phyloP scores from a whole-genome alignment of 2,329 filamentous ascomycete species.

The Claviceps fusiformis region DNA sequence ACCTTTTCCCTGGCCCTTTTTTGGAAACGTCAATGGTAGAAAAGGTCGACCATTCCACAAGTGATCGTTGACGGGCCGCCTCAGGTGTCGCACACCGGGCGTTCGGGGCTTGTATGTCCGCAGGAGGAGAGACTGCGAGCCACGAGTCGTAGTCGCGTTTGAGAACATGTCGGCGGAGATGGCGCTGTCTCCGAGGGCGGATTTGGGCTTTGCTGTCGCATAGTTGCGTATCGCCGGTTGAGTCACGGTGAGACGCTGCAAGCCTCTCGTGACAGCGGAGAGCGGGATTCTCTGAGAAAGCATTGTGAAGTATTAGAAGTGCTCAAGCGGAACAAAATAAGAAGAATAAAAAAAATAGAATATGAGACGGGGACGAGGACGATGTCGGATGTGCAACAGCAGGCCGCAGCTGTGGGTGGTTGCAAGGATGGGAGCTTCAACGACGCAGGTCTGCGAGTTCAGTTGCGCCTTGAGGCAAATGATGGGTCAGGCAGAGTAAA shows the following conservation, averaged over 20 bases:
- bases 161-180: slow-evolving; percentile 11
- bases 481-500: neutral
- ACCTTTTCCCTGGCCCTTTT: slow-evolving; percentile 86
- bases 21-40: slow-evolving; percentile 72
- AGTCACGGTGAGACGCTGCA: slow-evolving; percentile 16
- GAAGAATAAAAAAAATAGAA: neutral
- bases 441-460: neutral
- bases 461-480: neutral
- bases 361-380: neutral
- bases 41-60: slow-evolving; percentile 87
- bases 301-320: slow-evolving; percentile 10
- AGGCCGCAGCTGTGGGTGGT: neutral
- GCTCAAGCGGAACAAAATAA: no score
- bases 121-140: slow-evolving; percentile 34
- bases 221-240: slow-evolving; percentile 17
- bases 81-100: slow-evolving; percentile 81
- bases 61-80: slow-evolving; percentile 88
- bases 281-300: slow-evolving; percentile 18
- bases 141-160: slow-evolving; percentile 10
- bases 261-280: slow-evolving; percentile 15
- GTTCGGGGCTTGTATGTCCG: slow-evolving; percentile 89
- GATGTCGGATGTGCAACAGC: neutral
- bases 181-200: slow-evolving; percentile 7
- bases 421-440: neutral
- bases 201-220: slow-evolving; percentile 15